These are phyloP conservation scores for Neurospora cerealis DNA, from an alignment of 495 filamentous ascomycete genomes.

Conservation along the genomic window DNA sequence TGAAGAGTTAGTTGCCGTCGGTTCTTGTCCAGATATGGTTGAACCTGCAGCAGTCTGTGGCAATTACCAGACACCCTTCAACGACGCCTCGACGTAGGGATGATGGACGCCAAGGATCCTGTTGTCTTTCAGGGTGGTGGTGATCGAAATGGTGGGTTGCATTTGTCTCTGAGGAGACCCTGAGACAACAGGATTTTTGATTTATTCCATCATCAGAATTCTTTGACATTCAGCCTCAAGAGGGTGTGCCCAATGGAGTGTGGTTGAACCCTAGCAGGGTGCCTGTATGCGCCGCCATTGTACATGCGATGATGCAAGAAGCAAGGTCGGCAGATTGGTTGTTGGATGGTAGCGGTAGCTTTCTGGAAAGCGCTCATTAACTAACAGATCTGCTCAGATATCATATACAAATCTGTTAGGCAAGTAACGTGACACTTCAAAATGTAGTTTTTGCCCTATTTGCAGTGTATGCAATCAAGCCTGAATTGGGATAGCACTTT, in stretches of 20 bases:
- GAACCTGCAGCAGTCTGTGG: not conserved
- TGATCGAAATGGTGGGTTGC: not conserved
- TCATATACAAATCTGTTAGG: not conserved
- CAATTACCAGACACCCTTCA: not conserved
- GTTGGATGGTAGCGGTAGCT: not conserved
- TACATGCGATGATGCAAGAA: not conserved
- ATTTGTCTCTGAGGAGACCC: not conserved
- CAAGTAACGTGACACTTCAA: not conserved
- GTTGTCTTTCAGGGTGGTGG: not conserved
- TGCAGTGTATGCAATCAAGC: not conserved
- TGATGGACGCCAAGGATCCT: not conserved
- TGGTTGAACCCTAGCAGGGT: not conserved
- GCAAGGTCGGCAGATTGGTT: not conserved
- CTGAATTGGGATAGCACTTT: not conserved
- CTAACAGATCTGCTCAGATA: not conserved
- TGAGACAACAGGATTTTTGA: not conserved
- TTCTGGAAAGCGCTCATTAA: not conserved
- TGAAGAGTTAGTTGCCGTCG: too few relatives aligned
- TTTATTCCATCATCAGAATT: not conserved
- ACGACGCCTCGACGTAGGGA: not conserved
- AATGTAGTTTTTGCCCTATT: not conserved
- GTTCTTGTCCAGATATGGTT: not conserved
- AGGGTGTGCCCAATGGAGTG: not conserved
- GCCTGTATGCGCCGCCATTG: not conserved
- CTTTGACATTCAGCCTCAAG: not conserved